These are phyloP conservation scores for Magnaporthiopsis rhizophila DNA, from an alignment of 2,329 filamentous ascomycete species.

Conservation along the genomic window DNA sequence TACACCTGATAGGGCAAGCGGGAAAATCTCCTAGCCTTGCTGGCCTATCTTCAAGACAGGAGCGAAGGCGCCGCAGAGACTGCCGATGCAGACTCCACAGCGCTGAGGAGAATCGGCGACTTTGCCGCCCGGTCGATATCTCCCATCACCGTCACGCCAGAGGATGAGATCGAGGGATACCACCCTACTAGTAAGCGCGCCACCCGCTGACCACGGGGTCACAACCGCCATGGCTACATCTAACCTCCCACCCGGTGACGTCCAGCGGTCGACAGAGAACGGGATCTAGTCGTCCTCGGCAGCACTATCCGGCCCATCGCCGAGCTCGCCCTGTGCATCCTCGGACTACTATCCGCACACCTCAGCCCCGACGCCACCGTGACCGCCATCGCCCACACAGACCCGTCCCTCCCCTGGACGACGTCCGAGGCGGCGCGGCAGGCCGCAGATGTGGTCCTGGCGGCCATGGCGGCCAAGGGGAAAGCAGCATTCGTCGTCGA, in stretches of 20 bases:
- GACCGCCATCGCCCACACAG: constrained; percentile 25
- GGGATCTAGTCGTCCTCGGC: background rate
- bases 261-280: background rate
- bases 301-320: constrained; percentile 11
- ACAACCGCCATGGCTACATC: background rate
- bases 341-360: constrained; percentile 10
- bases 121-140: constrained; percentile 11
- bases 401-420: constrained; percentile 18
- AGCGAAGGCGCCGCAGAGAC: background rate
- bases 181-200: constrained; percentile 5
- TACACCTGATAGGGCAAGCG: constrained; percentile 4
- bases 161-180: constrained; percentile 6
- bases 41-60: constrained; percentile 6
- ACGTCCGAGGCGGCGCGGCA: constrained; percentile 21
- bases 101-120: constrained; percentile 4
- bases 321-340: constrained; percentile 12
- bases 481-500: constrained; percentile 37
- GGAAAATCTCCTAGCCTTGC: constrained; percentile 7
- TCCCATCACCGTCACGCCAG: constrained; percentile 6
- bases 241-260: background rate
- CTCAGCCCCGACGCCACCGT: constrained; percentile 20
- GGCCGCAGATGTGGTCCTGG: constrained; percentile 15
- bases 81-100: background rate
- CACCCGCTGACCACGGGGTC: background rate
- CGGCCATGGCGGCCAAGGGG: constrained; percentile 20